phyloP scores from a whole-genome alignment of 768 basidiomycete genomes.

The Agaricus subrufescens region DNA sequence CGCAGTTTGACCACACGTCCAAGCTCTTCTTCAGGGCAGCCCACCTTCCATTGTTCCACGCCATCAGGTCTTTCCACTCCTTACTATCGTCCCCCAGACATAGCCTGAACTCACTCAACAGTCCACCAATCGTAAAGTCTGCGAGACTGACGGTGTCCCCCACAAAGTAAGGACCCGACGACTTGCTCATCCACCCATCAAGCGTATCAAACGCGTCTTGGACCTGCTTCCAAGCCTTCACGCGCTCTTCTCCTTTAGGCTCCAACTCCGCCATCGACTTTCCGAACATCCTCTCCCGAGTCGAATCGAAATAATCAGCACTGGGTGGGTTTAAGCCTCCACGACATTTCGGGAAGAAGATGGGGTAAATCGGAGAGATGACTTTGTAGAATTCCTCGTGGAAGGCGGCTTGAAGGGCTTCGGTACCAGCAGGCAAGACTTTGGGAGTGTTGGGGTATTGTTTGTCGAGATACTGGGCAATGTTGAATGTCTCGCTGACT shows the following conservation, averaged over 20 bases:
- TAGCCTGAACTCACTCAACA: constrained; percentile 4
- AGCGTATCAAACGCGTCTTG: constrained; percentile 3
- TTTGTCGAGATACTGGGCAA: constrained; percentile 40
- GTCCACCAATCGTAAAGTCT: constrained; percentile 8
- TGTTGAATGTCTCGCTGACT: constrained; percentile 32
- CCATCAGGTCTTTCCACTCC: constrained; percentile 15
- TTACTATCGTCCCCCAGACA: constrained; percentile 14
- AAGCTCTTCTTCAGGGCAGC: constrained; percentile 6
- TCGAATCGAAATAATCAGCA: constrained; percentile 9
- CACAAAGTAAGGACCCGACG: background rate
- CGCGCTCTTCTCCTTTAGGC: constrained; percentile 3
- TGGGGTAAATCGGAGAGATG: background rate
- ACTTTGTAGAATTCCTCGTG: constrained; percentile 12
- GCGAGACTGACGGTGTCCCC: constrained; percentile 10
- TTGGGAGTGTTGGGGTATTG: constrained; percentile 31
- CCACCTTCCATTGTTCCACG: constrained; percentile 20
- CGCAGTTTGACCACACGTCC: constrained; percentile 1
- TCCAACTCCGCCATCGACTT: background rate
- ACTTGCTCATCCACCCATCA: constrained; percentile 9
- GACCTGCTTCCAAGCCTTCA: constrained; percentile 3
- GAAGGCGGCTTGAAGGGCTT: constrained; percentile 28
- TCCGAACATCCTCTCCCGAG: background rate
- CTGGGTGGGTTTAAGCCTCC: constrained; percentile 1
- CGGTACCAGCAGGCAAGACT: constrained; percentile 28
- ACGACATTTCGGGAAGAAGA: constrained; percentile 5